Percentiles rank a stretch among this genome's conserved stretches.
These are phyloP conservation scores for Phytopythium ostracodes DNA, from an alignment of 352 stramenopile genomes.

Conservation along the genomic window DNA sequence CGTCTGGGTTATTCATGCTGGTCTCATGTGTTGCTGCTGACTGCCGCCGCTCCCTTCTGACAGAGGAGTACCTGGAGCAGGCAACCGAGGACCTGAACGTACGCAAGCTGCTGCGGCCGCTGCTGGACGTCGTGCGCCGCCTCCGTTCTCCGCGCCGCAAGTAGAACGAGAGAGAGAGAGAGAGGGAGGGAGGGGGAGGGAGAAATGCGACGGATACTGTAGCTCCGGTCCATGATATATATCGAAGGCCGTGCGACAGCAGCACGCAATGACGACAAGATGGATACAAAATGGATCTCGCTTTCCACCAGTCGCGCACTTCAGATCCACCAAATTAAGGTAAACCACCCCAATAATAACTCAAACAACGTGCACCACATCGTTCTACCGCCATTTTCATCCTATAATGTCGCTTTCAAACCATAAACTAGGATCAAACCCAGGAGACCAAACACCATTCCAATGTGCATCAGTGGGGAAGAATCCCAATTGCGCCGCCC, in stretches of 20 bases:
- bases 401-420: background rate
- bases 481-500: too few relatives aligned
- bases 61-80: slow-evolving; percentile 73
- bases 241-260: background rate
- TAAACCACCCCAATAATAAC: background rate
- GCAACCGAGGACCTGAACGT: slow-evolving; percentile 52
- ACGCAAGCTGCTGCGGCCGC: slow-evolving; percentile 66
- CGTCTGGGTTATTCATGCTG: background rate
- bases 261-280: background rate
- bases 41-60: background rate
- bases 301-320: background rate
- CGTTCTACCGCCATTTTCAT: too few relatives aligned
- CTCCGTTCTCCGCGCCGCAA: slow-evolving; percentile 24
- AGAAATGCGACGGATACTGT: too few relatives aligned
- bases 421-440: background rate
- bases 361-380: background rate
- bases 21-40: background rate
- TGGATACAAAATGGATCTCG: background rate
- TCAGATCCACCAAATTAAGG: background rate
- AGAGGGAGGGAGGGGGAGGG: background rate
- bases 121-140: slow-evolving; percentile 57
- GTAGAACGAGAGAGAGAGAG: slow-evolving; percentile 3
- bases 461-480: too few relatives aligned
- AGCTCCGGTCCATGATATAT: background rate
- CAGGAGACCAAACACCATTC: too few relatives aligned